Conservation (phyloP, 768 basidiomycete species). For the Dictyophora rubrovolvata region DNA sequence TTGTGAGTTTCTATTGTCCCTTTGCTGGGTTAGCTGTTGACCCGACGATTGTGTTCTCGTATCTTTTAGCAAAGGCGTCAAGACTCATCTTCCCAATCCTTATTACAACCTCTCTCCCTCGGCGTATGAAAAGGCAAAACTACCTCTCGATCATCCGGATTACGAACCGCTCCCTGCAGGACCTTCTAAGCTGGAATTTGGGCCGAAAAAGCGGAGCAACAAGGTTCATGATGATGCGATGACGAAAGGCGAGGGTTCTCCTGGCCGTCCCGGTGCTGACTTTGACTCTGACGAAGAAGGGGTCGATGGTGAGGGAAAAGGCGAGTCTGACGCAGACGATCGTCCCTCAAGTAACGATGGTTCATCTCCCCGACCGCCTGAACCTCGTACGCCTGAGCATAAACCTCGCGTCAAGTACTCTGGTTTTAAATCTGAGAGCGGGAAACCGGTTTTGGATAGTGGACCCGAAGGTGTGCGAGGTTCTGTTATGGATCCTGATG, state of each 20-base stretch:
- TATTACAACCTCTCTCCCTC: conserved; percentile 41
- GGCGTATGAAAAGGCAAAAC: conserved; percentile 36
- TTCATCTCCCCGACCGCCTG: neutral
- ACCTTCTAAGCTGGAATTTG: conserved; percentile 49
- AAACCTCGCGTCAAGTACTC: conserved; percentile 3
- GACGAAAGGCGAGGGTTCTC: no score
- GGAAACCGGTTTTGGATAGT: conserved; percentile 9
- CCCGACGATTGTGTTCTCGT: conserved; percentile 17
- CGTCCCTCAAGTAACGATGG: neutral
- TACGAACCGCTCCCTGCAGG: conserved; percentile 48
- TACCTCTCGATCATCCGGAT: conserved; percentile 56
- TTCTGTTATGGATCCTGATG: conserved; percentile 3
- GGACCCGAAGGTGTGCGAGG: conserved; percentile 6
- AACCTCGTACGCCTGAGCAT: conserved; percentile 4
- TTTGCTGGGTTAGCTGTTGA: neutral
- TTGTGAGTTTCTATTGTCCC: conserved; percentile 12
- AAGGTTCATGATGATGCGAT: no score
- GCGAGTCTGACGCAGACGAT: neutral
- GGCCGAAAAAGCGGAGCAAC: neutral
- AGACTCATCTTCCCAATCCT: conserved; percentile 21
- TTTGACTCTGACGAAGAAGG: neutral
- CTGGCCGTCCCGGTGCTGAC: no score
- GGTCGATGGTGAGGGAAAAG: neutral
- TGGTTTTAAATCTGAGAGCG: neutral
- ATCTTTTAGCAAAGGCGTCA: conserved; percentile 24